Base-by-base conservation (phyloP, 352 stramenopile genomes). In the Nothophytophthora sp. region DNA sequence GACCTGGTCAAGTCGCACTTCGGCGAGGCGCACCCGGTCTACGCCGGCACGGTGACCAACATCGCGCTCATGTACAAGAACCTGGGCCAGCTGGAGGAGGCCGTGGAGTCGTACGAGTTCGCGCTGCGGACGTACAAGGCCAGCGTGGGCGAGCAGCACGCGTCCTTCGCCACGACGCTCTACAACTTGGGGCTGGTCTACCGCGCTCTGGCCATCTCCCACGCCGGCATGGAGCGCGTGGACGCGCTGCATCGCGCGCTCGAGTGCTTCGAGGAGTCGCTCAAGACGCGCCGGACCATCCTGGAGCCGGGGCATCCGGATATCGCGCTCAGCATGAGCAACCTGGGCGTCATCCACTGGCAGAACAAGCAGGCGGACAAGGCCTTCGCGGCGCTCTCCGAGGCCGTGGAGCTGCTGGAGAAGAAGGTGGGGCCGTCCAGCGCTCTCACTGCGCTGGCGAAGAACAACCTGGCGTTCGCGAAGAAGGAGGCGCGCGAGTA, bases 61-160 rank as follows among this genome's bases (percentile, higher is more conserved):
- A 90, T 94, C 34, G 84, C 84, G 19, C 78, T 94, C 41, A 92
- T 94, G 81, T 86, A 94, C 67, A 94, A 94, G 70, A 92, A 88
- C 56, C 29, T 89, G 56, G 82, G 81, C 8, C 71, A 88, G 59
- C 72, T 76, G 47, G 77, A 90, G 25, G 73, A 91, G 30, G 81
- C 84, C 9, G 69, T 94, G 41, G 80, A 87, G 60, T 67, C 81
- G 51, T 94, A 94, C 70, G 80, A 92, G 63, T 85, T 74, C 45
- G 84, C 84, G 32, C 60, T 94, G 42, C 71, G 84, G 27, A 76
- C 83, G 25, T 94, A 94, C 73, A 92, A 91, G 63, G 71, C 72
- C 28, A 84, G 67, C 27, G 84, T 94, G 16, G 81, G 81, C 42
- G 80, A 94, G 47, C 63, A 87, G 43, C 84, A 94, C 58, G 81